Evolutionary conservation across 345 rosid genomes (phyloP).

Genomic region (Populus davidiana): DNA sequence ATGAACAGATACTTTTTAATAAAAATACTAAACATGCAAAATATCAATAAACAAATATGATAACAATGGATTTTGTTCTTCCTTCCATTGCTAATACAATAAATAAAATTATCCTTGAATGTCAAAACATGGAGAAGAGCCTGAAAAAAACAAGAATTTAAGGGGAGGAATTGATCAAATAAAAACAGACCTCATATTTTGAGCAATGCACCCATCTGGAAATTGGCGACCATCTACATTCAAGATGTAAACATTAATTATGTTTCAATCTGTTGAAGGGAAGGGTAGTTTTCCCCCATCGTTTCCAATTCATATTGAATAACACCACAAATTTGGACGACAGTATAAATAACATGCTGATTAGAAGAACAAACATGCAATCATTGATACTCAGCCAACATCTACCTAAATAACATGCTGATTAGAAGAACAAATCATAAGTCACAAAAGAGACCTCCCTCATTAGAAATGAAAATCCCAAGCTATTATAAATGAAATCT

Average conservation of each 20-base stretch:
- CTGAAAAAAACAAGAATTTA: background rate
- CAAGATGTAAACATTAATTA: conserved; percentile 16
- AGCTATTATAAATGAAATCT: background rate
- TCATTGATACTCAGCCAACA: background rate
- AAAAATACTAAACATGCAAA: background rate
- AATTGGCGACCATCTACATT: conserved; percentile 52
- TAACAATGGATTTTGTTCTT: background rate
- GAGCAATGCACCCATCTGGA: conserved; percentile 67
- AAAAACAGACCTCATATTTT: conserved; percentile 57
- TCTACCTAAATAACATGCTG: background rate
- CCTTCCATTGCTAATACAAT: background rate
- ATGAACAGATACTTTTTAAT: background rate
- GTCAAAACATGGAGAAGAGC: background rate
- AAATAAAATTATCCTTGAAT: background rate
- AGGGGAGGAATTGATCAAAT: background rate
- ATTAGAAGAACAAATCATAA: background rate
- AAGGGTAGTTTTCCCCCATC: background rate
- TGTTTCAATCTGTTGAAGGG: conserved; percentile 2
- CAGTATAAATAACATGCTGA: background rate
- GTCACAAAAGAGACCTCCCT: background rate
- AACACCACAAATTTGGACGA: background rate
- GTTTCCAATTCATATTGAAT: background rate
- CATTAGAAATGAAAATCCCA: conserved; percentile 1
- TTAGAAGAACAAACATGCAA: background rate
- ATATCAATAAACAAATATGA: background rate